Evolutionary conservation across 202 grass and related monocot genomes (phyloP), one percentile per base, ranked within the genome.

Genomic region (Saccharum hybrid): DNA sequence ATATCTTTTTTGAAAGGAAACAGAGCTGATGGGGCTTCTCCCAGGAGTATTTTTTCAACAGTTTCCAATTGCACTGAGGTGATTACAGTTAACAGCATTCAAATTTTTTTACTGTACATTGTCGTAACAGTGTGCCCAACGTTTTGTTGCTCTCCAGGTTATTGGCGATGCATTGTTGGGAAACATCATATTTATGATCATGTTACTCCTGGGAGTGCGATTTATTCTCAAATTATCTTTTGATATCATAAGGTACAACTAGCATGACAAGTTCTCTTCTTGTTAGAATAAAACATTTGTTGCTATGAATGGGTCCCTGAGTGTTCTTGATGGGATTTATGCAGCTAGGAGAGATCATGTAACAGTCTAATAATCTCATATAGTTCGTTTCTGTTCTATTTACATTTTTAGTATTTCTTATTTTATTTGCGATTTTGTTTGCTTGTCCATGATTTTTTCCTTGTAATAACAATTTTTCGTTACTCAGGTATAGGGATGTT

Each of bases 61-160:
- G 72, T 90, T 90, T 90, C 69, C 83, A 88, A 64, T 88, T 98
- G 87, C 76, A 67, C 75, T 57, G 86, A 94, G 96, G 96, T 96
- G 39, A 68, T 76, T 68, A 45, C 69, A 59, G 72, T 75, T 66
- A 18, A 33, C 28, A 8, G 3, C 7, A 57, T 80, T 60, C 26
- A 69, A 38, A 37, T 66, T 21, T 15, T 77, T 85, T 69, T 79
- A n/a, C 15, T 57, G 42, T 26, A 45, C 2, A 13, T 74, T 62
- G 37, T 21, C 33, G 10, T 66, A 78, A 11, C 48, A 83, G 13
- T 40, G 28, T 72, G 8, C 77, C 9, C 37, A 23, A 51, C 75
- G 31, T 31, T 74, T 72, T 75, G 7, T 57, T 67, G 16, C 83
- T 84, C 76, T 81, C 59, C 78, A 95, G 96, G 88, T 98, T 80